Evolutionary conservation across 495 filamentous ascomycete species (phyloP).

Genomic region (Penicillium verhagenii): DNA sequence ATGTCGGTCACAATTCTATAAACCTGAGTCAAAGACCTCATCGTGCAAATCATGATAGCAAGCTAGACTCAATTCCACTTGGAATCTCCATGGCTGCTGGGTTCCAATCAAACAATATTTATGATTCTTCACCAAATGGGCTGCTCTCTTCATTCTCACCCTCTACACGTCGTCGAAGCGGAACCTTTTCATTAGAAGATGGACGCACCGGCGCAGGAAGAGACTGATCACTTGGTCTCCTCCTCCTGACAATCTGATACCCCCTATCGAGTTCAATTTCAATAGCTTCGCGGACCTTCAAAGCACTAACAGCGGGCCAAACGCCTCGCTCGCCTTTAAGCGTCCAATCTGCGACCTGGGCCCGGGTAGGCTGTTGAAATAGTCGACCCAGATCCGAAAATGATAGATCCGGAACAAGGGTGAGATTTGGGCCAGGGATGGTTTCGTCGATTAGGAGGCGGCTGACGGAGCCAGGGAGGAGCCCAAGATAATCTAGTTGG

Average conservation of each 20-base stretch:
- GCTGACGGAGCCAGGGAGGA: slow-evolving; percentile 67
- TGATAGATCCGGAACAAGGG: slow-evolving; percentile 77
- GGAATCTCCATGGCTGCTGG: too few relatives aligned
- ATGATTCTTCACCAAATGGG: background rate
- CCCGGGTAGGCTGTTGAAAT: slow-evolving; percentile 74
- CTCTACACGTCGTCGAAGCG: slow-evolving; percentile 25
- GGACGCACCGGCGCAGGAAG: slow-evolving; percentile 13
- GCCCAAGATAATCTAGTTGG: slow-evolving; percentile 74
- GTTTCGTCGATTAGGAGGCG: slow-evolving; percentile 85
- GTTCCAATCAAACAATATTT: too few relatives aligned
- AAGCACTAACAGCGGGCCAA: slow-evolving; percentile 85
- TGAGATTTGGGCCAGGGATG: slow-evolving; percentile 76
- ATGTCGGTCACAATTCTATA: too few relatives aligned
- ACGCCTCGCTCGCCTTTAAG: slow-evolving; percentile 79
- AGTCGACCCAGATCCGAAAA: slow-evolving; percentile 69
- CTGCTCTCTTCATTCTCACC: slow-evolving; percentile 27
- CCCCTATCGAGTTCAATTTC: slow-evolving; percentile 83
- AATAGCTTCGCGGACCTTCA: slow-evolving; percentile 80
- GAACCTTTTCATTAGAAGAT: slow-evolving; percentile 31
- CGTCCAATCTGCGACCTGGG: slow-evolving; percentile 82
- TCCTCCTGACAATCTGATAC: slow-evolving; percentile 73
- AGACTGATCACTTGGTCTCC: slow-evolving; percentile 42
- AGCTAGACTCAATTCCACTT: background rate
- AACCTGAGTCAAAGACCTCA: too few relatives aligned
- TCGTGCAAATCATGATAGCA: background rate